A percentile compares a stretch with the other conserved stretches of the same genome.
Evolutionary conservation across 352 stramenopile species (phyloP).

Genomic region (Pythium dissotocum): DNA sequence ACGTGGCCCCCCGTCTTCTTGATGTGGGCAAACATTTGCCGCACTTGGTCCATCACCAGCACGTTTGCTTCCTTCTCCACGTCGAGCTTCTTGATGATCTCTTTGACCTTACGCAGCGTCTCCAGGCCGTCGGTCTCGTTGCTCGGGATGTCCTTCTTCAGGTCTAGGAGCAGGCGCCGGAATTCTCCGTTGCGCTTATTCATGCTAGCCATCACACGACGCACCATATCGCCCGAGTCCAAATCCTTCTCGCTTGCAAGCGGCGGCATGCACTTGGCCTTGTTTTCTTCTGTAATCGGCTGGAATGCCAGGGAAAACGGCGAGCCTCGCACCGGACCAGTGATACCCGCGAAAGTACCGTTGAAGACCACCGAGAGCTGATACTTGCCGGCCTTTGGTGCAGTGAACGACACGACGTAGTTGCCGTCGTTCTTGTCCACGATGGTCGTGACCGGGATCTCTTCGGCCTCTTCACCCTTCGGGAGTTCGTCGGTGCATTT

Average conservation of each 20-base stretch:
- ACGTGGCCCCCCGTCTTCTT: slow-evolving; percentile 80
- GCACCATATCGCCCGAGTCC: slow-evolving; percentile 68
- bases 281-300: slow-evolving; percentile 63
- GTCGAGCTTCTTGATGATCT: slow-evolving; percentile 83
- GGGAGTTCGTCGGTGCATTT: slow-evolving; percentile 40
- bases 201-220: slow-evolving; percentile 76
- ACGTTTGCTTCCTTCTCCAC: slow-evolving; percentile 66
- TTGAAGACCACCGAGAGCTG: slow-evolving; percentile 89
- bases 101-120: slow-evolving; percentile 79
- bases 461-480: slow-evolving; percentile 40
- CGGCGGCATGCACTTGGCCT: slow-evolving; percentile 69
- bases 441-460: slow-evolving; percentile 41
- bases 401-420: slow-evolving; percentile 92
- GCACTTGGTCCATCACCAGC: slow-evolving; percentile 76
- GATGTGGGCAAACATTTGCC: slow-evolving; percentile 74
- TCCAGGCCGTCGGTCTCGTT: slow-evolving; percentile 80
- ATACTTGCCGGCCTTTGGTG: slow-evolving; percentile 81
- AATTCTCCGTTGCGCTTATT: slow-evolving; percentile 87
- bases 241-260: slow-evolving; percentile 72
- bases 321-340: slow-evolving; percentile 92
- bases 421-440: slow-evolving; percentile 93
- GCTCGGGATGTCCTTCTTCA: slow-evolving; percentile 81
- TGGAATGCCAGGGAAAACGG: slow-evolving; percentile 80
- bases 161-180: slow-evolving; percentile 71
- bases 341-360: slow-evolving; percentile 93